Base-by-base conservation (phyloP, 345 rosid species). In the Nasturtium officinale region DNA sequence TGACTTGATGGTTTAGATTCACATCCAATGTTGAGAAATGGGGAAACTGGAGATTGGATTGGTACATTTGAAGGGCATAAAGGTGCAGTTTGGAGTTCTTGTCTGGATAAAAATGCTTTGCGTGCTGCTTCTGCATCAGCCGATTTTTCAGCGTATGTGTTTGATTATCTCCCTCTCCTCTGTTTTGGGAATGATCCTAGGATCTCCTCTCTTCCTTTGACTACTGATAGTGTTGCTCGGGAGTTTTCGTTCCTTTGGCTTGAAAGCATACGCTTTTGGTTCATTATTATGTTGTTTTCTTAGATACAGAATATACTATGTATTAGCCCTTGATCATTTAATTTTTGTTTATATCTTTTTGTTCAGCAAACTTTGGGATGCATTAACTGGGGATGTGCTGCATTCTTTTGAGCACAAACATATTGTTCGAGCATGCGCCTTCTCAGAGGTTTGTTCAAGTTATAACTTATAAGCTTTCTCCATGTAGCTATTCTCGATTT, bases 41-140 rank as follows among this genome's bases (percentile, higher is more conserved):
- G 98, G 13, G 99, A 96, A 82, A 96, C 96, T 61, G 99, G 99
- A 69, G 99, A 96, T 70, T 96, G 99, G 99, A 89, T 96, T 77
- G 98, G 99, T 48, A 96, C 99, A 23, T 96, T 96, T 80, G 96
- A 92, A 82, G 99, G 99, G 42, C 99, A 96, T 68, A 96, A 96
- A 85, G 98, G 99, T 74, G 98, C 97, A 17, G 98, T 96, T 61
- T 96, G 99, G 99, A 92, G 99, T 71, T 90, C 92, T 72, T 87
- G 96, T 64, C 71, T 96, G 53, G 98, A 96, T 65, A 85, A 84
- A 45, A 87, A 87, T 79, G 99, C 99, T 3, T 76, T 92, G 40
- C 92, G 86, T 65, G 97, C 98, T 47, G 99, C 99, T 55, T 90
- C 98, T 79, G 98, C 85, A 57, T 96, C 99, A 18, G 99, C 99